Evolutionary conservation across 768 basidiomycete species (phyloP).

Genomic region (Cystofilobasidium macerans): DNA sequence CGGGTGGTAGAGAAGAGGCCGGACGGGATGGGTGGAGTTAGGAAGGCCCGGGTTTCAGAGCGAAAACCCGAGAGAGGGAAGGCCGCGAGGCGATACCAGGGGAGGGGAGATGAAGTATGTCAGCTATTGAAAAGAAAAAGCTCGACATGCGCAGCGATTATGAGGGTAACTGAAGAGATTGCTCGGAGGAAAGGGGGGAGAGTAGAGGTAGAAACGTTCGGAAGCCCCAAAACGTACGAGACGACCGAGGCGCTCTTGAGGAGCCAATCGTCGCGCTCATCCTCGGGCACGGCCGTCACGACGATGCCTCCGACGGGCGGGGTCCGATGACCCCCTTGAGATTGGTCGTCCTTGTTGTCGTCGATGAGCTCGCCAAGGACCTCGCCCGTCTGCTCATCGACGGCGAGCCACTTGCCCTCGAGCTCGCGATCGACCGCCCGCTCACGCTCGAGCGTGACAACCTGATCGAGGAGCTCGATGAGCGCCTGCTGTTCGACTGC

Average conservation of each 20-base stretch:
- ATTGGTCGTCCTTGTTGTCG: background rate
- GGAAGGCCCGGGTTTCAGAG: too few relatives aligned
- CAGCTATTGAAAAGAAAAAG: too few relatives aligned
- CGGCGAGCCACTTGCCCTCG: slow-evolving; percentile 8
- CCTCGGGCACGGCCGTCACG: slow-evolving; percentile 21
- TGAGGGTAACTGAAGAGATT: background rate
- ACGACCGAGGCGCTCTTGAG: slow-evolving; percentile 14
- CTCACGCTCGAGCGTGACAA: slow-evolving; percentile 6
- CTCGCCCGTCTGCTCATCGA: slow-evolving; percentile 24
- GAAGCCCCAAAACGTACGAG: too few relatives aligned
- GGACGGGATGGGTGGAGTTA: too few relatives aligned
- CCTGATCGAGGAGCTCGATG: slow-evolving; percentile 10
- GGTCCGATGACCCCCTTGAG: too few relatives aligned
- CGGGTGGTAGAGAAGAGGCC: too few relatives aligned
- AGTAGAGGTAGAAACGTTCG: too few relatives aligned
- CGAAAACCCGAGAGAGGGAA: too few relatives aligned
- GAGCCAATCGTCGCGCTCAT: slow-evolving; percentile 23
- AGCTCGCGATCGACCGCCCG: slow-evolving; percentile 1
- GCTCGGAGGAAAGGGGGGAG: background rate
- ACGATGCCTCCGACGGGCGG: background rate
- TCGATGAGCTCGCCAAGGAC: slow-evolving; percentile 15
- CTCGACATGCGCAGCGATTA: background rate
- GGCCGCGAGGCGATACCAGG: too few relatives aligned
- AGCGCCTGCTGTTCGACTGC: slow-evolving; percentile 12
- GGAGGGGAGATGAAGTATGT: too few relatives aligned